Base-by-base conservation (phyloP, 345 rosid genomes). In the Acer saccharum region DNA sequence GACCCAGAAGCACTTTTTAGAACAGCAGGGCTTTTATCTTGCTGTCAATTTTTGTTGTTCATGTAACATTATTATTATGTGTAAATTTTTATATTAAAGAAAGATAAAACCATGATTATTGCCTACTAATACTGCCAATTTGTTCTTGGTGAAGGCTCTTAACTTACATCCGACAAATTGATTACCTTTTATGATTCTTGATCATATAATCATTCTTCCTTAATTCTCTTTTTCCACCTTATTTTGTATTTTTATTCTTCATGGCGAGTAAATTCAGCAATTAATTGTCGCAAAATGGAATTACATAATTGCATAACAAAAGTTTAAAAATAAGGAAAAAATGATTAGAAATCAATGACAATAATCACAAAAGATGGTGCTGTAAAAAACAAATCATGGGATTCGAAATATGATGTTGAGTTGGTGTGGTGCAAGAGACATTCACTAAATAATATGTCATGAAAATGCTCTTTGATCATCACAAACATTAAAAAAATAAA, bases 361-460 rank as follows among this genome's bases (percentile, higher is more conserved):
- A 75, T 79, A 85, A 86, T 89, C 72, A 80, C 78, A 64, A 57
- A 65, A 71, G 62, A 75, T 80, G 74, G 65, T 76, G 77, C 73
- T 41, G 85, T 74, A 76, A 84, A 83, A 83, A 75, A 85, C 78
- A 83, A 87, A 90, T 92, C 83, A 92, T 90, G 91, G 83, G 85
- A 79, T 81, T 80, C 32, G 58, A 80, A 87, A 82, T 84, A 72
- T 79, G 78, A 79, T 92, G 92, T 78, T 85, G 74, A 86, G 89
- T 81, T 83, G 89, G 92, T 89, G 84, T 63, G 89, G 86, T 79
- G 91, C 90, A 92, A 77, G 71, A 75, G 71, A 82, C 81, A 82
- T 78, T 9, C 54, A 48, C 68, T 73, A 80, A 81, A 86, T 86
- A 54, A 83, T 78, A 82, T 84, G 93, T 92, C 90, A 84, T 81